A percentile compares a stretch with the other conserved stretches of the same genome.
Evolutionary conservation across 192 early-diverging fungal genomes (phyloP).

Genomic region (Entomortierella parvispora): DNA sequence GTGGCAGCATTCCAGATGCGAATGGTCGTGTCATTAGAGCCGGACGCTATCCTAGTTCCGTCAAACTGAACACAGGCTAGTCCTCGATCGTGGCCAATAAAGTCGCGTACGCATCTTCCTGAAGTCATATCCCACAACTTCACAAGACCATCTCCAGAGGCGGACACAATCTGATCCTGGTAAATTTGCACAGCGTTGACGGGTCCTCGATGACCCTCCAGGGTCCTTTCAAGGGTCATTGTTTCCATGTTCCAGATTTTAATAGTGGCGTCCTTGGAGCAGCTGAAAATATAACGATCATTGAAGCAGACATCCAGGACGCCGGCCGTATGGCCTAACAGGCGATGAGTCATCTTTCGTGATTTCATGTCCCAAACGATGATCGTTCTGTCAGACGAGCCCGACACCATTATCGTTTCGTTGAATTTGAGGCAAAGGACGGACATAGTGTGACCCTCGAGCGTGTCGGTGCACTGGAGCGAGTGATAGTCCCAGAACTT

Average conservation of each 20-base stretch:
- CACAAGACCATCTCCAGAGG: constrained; percentile 83
- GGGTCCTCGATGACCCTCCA: constrained; percentile 87
- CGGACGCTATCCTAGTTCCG: constrained; percentile 79
- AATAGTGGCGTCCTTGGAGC: constrained; percentile 92
- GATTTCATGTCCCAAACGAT: constrained; percentile 84
- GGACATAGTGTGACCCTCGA: constrained; percentile 71
- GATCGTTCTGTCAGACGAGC: constrained; percentile 85
- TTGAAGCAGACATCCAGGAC: constrained; percentile 90
- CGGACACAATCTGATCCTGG: constrained; percentile 75
- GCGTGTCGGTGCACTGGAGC: constrained; percentile 61
- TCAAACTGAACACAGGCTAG: constrained; percentile 88
- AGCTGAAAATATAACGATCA: constrained; percentile 73
- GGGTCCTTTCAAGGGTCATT: constrained; percentile 66
- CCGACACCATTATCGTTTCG: constrained; percentile 73
- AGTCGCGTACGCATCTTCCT: constrained; percentile 75
- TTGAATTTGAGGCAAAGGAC: constrained; percentile 87
- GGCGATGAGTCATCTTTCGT: constrained; percentile 47
- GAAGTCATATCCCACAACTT: constrained; percentile 82
- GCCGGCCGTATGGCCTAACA: constrained; percentile 78
- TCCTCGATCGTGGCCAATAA: constrained; percentile 83
- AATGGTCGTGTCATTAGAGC: constrained; percentile 84
- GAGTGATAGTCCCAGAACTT: constrained; percentile 82
- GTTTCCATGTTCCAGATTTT: constrained; percentile 80
- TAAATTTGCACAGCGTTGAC: constrained; percentile 92
- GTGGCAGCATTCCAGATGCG: constrained; percentile 83